Evolutionary conservation across 108 stramenopile species (phyloP).

Genomic region (Tribonema minus): DNA sequence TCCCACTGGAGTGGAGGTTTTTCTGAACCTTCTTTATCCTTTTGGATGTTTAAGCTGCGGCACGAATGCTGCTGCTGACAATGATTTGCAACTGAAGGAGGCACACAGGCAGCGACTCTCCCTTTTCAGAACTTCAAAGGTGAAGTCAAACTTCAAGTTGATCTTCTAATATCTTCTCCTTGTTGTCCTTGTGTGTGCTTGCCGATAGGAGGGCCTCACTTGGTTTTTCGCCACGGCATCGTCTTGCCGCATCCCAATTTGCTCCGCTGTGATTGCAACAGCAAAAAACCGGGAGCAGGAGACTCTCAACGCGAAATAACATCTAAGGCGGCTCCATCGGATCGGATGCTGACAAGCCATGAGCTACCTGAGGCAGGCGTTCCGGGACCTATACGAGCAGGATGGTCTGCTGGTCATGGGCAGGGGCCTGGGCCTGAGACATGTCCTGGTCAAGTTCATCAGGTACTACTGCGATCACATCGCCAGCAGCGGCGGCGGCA

Average conservation of each 20-base stretch:
- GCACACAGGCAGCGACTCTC: no score
- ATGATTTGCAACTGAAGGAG: no score
- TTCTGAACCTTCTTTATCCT: no score
- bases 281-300: not conserved
- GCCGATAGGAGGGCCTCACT: no score
- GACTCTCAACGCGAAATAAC: not conserved
- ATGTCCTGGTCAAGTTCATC: slow-evolving; percentile 46
- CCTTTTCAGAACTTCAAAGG: no score
- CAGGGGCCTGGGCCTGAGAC: slow-evolving; percentile 70
- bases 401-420: slow-evolving; percentile 86
- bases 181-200: not conserved
- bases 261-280: not conserved
- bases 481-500: not conserved
- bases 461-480: slow-evolving; percentile 39
- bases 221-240: no score
- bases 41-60: no score
- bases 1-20: no score
- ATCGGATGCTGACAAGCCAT: not conserved
- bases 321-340: not conserved
- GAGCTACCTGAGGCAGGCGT: slow-evolving; percentile 57
- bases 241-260: no score
- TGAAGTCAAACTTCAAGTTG: no score
- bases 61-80: no score
- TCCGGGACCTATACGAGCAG: slow-evolving; percentile 75
- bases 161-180: no score